Evolutionary conservation across 805 yeast species (phyloP).

Genomic region (Kuraishia borneana): DNA sequence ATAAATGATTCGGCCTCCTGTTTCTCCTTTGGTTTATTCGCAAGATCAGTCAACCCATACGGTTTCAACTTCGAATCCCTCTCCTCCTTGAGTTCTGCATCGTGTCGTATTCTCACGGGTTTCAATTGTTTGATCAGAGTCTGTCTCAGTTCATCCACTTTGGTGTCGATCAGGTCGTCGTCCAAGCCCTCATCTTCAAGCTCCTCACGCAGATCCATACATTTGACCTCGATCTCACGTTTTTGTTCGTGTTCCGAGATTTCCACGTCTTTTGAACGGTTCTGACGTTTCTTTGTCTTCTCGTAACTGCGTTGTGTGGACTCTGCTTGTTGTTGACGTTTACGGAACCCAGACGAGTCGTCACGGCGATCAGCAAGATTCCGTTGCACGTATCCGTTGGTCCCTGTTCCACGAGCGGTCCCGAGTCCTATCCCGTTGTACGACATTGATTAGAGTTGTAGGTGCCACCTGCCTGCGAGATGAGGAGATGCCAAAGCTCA

Average conservation of each 20-base stretch:
- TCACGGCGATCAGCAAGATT: too few species aligned
- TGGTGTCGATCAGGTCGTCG: slow-evolving; percentile 23
- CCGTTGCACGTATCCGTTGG: slow-evolving; percentile 49
- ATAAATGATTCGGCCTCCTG: slow-evolving; percentile 6
- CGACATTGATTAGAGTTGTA: slow-evolving; percentile 26
- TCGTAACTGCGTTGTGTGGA: slow-evolving; percentile 9
- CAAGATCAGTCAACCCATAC: neutral
- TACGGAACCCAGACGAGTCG: neutral
- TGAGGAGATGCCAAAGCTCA: neutral
- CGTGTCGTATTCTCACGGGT: neutral
- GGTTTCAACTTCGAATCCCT: neutral
- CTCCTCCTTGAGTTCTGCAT: slow-evolving; percentile 1
- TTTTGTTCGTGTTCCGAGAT: slow-evolving; percentile 23
- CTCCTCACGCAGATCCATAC: slow-evolving; percentile 38
- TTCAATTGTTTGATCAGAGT: slow-evolving; percentile 5
- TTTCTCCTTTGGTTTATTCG: neutral
- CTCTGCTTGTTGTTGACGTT: slow-evolving; percentile 9
- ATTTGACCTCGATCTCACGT: slow-evolving; percentile 30
- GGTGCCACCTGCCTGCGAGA: too few species aligned
- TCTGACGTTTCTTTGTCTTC: slow-evolving; percentile 4
- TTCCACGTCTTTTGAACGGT: slow-evolving; percentile 11
- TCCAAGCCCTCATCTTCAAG: slow-evolving; percentile 34
- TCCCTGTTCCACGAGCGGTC: slow-evolving; percentile 50
- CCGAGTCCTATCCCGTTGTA: slow-evolving; percentile 48
- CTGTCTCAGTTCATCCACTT: slow-evolving; percentile 18